Evolutionary conservation across 129 eudicot species (phyloP), one percentile per base, ranked within the genome.

Genomic region (Flaveria trinervia): DNA sequence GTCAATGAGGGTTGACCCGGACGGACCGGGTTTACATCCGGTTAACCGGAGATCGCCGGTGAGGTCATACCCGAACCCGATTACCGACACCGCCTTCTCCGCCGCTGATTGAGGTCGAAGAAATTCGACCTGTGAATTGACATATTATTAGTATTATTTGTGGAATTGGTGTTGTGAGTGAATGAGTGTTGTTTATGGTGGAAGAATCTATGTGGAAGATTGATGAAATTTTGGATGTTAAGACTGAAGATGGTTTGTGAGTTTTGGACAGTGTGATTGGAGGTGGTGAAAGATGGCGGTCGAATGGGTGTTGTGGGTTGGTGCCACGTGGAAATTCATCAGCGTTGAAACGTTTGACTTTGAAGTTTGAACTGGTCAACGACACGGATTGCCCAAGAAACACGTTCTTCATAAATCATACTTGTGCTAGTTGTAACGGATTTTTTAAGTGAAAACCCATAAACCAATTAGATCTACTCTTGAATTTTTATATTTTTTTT

Each of bases 31-130:
- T 70, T 91, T 93, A 72, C 98, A 93, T 3, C 87, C 89, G 17
- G 90, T 71, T 41, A 93, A 73, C 52, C 97, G 91, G 81, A 93
- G 82, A 77, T 93, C 98, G 49, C 65, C 30, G 0, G 92, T 74
- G 46, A 93, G 86, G 73, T 93, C 96, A 66, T 90, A 93, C 4
- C 98, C 98, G 61, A 72, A 82, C 7, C 98, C 98, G 28, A 93
- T 91, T 26, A 84, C 97, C 3, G 87, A 84, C 1, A 93, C 98
- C 0, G 98, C 97, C 79, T 79, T 87, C 84, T 93, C 96, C 12
- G 98, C 97, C 16, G 96, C 93, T 46, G 86, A 49, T 71, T 86
- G 88, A 7, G 98, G 83, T 91, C 89, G 26, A 73, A 80, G 51
- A 62, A 78, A 62, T 77, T 82, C 13, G 87, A 75, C 75, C 83